Base-by-base conservation (phyloP, 352 stramenopile species). In the Thalassiosira tumida region DNA sequence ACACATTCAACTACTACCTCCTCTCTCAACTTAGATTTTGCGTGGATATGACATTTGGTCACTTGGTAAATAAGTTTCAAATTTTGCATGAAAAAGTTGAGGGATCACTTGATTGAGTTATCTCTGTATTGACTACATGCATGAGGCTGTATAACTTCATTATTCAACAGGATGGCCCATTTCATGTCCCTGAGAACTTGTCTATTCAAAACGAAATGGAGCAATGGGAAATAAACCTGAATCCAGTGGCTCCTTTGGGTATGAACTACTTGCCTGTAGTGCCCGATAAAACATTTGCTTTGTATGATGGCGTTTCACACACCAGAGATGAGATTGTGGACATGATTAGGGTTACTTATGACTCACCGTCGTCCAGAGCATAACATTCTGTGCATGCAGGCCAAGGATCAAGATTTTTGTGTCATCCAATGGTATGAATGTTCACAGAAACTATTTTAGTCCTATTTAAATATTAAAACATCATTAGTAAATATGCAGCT, bases 31-130 rank as follows among this genome's bases (percentile, higher is more conserved):
- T 96, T 0, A 50, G 93, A 10, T 96, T 96, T 54, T 77, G 90
- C 4, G 91, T 96, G 51, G 91, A 96, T 37, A 95, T 96, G 91
- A 77, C 91, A 21, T 96, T 95, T 51, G 91, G 83, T 17, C 13
- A 90, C 1, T 43, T 93, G 15, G 74, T 83, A 21, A 84, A 69
- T 67, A 93, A 93, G 70, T 92, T 84, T 72, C 5, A 82, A 21
- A 90, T 93, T 67, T 81, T 93, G 54, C 35, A 62, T 35, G 35
- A 51, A 29, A 90, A 87, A 3, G 14, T 93, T 26, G 31, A 77
- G 31, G 47, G 31, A 10, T 59, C 10, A 7, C 37, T 91, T 0
- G 24, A 84, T n/a, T 79, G 69, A 65, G 74, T 69, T n/a, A 35
- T 38, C 29, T 1, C 62, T 31, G 81, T 91, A 41, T 29, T 85